Percentiles rank a stretch among this genome's conserved stretches.
phyloP scores from a whole-genome alignment of 345 rosid genomes.

The Bruguiera gymnorhiza region DNA sequence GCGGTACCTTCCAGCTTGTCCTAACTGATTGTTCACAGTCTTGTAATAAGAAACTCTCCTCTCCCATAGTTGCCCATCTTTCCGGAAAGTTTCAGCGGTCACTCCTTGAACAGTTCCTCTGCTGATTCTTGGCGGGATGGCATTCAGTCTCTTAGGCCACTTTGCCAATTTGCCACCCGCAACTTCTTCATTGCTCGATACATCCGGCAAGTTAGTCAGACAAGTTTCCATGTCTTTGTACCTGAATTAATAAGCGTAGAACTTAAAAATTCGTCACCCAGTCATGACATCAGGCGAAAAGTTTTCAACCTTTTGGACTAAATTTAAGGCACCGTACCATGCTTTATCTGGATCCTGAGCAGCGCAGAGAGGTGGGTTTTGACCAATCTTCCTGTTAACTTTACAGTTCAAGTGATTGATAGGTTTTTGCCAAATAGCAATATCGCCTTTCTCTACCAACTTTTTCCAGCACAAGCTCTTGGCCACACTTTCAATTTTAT shows the following conservation, averaged over 20 bases:
- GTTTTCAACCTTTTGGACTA: not conserved
- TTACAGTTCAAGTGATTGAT: slow-evolving; percentile 33
- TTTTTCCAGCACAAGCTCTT: slow-evolving; percentile 51
- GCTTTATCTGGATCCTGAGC: slow-evolving; percentile 36
- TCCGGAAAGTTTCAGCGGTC: slow-evolving; percentile 30
- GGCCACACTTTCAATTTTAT: slow-evolving; percentile 41
- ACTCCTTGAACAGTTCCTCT: slow-evolving; percentile 39
- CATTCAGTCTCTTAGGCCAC: slow-evolving; percentile 44
- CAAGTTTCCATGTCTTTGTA: slow-evolving; percentile 45
- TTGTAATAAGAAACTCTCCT: slow-evolving; percentile 43
- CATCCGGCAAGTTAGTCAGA: slow-evolving; percentile 42
- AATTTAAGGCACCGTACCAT: slow-evolving; percentile 26
- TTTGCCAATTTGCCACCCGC: slow-evolving; percentile 37
- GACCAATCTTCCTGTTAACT: slow-evolving; percentile 17
- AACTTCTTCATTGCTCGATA: slow-evolving; percentile 19
- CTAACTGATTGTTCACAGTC: slow-evolving; percentile 34
- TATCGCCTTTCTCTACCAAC: slow-evolving; percentile 41
- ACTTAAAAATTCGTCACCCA: too few relatives aligned
- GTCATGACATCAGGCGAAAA: too few relatives aligned
- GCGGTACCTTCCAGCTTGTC: slow-evolving; percentile 40
- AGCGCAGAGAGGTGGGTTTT: slow-evolving; percentile 26
- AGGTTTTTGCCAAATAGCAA: slow-evolving; percentile 52
- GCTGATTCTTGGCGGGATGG: slow-evolving; percentile 44
- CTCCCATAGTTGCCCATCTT: slow-evolving; percentile 35
- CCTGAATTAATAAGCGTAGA: slow-evolving; percentile 19